Conservation (phyloP, 2,329 filamentous ascomycete genomes). For the Trichophyton schoenleinii region DNA sequence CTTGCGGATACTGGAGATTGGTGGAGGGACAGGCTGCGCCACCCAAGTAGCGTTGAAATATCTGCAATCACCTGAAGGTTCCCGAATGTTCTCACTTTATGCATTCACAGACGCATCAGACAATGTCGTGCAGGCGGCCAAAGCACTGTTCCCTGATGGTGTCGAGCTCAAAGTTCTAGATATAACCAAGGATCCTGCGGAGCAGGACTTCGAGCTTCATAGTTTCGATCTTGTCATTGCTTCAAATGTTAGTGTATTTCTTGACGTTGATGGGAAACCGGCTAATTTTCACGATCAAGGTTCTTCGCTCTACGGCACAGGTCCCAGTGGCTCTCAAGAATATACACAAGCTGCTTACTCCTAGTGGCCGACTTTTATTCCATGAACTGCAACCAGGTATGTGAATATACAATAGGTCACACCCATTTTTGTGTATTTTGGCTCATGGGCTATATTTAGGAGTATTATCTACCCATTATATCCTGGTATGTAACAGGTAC, state of each 20-base stretch:
- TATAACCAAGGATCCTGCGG: constrained; percentile 11
- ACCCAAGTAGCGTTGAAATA: constrained; percentile 2
- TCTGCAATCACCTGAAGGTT: background rate
- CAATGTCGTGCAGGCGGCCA: background rate
- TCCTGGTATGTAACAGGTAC: background rate
- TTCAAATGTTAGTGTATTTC: constrained; percentile 6
- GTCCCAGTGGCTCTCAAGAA: constrained; percentile 8
- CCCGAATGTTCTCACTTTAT: constrained; percentile 6
- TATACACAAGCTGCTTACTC: background rate
- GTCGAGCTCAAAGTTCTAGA: constrained; percentile 12
- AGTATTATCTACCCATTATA: background rate
- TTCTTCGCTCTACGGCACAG: constrained; percentile 14
- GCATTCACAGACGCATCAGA: constrained; percentile 4
- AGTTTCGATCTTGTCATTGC: constrained; percentile 17
- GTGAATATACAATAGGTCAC: background rate
- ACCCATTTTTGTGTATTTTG: background rate
- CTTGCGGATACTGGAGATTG: constrained; percentile 14
- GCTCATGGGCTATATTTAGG: background rate
- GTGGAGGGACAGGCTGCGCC: constrained; percentile 10
- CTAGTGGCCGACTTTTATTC: background rate
- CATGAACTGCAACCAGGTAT: background rate
- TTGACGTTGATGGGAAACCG: background rate
- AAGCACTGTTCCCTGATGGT: background rate
- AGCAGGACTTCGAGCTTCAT: constrained; percentile 14
- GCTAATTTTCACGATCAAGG: background rate